Evolutionary conservation across 2,329 filamentous ascomycete species (phyloP).

Genomic region (Sporothrix inflata): DNA sequence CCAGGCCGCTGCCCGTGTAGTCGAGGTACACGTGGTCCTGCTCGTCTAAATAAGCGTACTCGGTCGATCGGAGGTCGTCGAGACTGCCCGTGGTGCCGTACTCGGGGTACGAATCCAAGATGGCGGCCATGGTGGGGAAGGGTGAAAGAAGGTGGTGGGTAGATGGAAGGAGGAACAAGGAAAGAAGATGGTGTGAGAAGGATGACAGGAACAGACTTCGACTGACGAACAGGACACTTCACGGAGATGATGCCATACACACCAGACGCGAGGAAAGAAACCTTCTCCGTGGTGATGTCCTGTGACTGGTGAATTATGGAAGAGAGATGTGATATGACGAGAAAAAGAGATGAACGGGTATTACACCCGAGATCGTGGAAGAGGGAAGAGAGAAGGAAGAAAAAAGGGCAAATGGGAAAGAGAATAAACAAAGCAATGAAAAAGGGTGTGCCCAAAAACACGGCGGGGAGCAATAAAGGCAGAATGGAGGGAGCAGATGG

Average conservation of each 20-base stretch:
- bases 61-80: conserved; percentile 40
- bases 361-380: background rate
- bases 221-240: background rate
- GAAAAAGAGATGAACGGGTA: background rate
- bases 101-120: conserved; percentile 40
- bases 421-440: background rate
- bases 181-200: background rate
- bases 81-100: conserved; percentile 41
- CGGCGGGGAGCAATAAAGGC: too few species aligned
- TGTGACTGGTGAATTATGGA: too few species aligned
- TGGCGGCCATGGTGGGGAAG: conserved; percentile 25
- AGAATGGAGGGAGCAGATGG: background rate
- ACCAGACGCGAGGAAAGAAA: too few species aligned
- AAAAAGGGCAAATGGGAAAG: background rate
- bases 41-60: conserved; percentile 46
- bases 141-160: background rate
- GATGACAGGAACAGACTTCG: background rate
- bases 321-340: background rate
- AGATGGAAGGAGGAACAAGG: background rate
- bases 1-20: conserved; percentile 47
- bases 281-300: too few species aligned
- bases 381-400: background rate
- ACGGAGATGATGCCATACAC: background rate
- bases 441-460: background rate
- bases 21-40: conserved; percentile 48